Evolutionary conservation across 1,284 basidiomycete genomes (phyloP), one percentile per base, ranked within the genome.

Genomic region (Apiotrichum brassicae): DNA sequence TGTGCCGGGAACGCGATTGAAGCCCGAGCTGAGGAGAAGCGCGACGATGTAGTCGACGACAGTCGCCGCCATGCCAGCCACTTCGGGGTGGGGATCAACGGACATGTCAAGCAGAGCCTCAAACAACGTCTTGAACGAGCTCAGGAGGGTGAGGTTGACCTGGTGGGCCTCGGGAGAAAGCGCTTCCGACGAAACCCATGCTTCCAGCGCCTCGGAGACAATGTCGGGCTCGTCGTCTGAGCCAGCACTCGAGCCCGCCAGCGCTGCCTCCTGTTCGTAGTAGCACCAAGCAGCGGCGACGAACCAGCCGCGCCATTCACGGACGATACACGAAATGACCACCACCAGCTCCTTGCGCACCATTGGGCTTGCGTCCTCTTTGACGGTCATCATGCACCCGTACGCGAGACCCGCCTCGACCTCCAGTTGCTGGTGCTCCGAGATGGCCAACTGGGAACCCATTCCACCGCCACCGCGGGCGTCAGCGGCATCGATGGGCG

Each of bases 301-400:
- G 62, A 97, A 92, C 76, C 91, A 91, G 11, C 94, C 93, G 53
- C 90, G 78, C 87, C 93, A 97, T 72, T 97, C 92, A 66, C 90
- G 87, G 14, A 94, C 92, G 20, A 98, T 77, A 60, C 90, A 90
- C 60, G 88, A 93, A 45, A 97, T 84, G 35, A 97, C 79, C 32
- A 97, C 82, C 32, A 97, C 79, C 12, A 97, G 77, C 70, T 98
- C 95, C 73, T 97, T 97, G 55, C 95, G 78, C 7, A 94, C 93
- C 82, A 97, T 87, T 0, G 95, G 94, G 56, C 87, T 92, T 3
- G 89, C 94, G 66, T 98, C 94, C 49, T 92, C 88, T 70, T 88
- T 88, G 54, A 91, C 86, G 1, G 74, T 71, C 40, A 88, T 83
- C 39, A 78, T 74, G 36, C 75, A 75, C 9, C 77, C 76, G 54